Base-by-base conservation (phyloP, 202 grass and related monocot species). In the Musa balbisiana region DNA sequence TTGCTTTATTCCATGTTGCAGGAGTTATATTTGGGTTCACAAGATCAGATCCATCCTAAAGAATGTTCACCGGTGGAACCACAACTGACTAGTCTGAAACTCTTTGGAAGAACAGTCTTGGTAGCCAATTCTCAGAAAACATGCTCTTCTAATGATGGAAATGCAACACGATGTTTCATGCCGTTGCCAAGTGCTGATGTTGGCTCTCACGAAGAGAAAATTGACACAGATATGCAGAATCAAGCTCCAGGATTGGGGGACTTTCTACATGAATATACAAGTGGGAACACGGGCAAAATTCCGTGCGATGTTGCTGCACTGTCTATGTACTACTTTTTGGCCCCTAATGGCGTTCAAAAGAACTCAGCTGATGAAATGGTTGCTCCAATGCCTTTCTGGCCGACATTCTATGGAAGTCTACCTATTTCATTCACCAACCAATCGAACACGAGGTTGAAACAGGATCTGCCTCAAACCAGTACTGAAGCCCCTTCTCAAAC, bases 101-200 rank as follows among this genome's bases (percentile, higher is more conserved):
- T 93, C 10, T 97, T 97, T 64, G 94, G 94, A 53, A 93, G 78
- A 85, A 98, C 84, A 2, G 87, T 98, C 51, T 64, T 89, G 24
- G 79, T 98, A 27, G 76, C 78, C 12, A 83, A 89, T 29, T 74
- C 70, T 15, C 84, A 78, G 68, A 89, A 85, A 75, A 64, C 27
- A 53, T 74, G 69, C 66, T 78, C 68, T 64, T 81, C 67, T 0
- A 63, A 84, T 58, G 22, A 13, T 0, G 76, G 22, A 1, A n/a
- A 53, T 17, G 56, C 55, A 22, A 23, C 49, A n/a, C 56, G 21
- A 51, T 12, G 15, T 27, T 43, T 23, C 27, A 24, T 50, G 27
- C 23, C 16, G 53, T 74, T 21, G n/a, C 23, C 50, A 64, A 83
- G 16, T 70, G 65, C 73, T 78, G 67, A 62, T 60, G n/a, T 63